A percentile compares a stretch with the other conserved stretches of the same genome.
Evolutionary conservation across 257 asterid genomes (phyloP).

Genomic region (Rehmannia glutinosa): DNA sequence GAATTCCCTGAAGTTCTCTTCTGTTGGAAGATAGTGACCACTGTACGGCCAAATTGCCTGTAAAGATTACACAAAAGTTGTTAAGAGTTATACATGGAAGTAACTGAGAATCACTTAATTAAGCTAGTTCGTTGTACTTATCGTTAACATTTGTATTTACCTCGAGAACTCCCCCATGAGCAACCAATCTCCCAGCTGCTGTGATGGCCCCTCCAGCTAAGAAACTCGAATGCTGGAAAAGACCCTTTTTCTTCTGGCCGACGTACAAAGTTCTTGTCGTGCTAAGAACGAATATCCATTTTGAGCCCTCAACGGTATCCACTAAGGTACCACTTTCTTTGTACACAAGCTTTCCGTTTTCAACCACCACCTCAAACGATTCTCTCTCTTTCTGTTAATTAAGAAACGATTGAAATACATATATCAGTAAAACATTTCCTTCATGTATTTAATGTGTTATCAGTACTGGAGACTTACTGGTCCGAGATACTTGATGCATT

Average conservation of each 20-base stretch:
- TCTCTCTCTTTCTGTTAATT: constrained; percentile 78
- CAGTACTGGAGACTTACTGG: constrained; percentile 64
- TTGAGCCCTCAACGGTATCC: constrained; percentile 66
- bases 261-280: constrained; percentile 70
- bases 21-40: constrained; percentile 93
- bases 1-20: constrained; percentile 84
- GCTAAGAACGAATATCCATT: constrained; percentile 94
- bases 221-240: constrained; percentile 92
- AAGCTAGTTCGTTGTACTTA: too few relatives aligned
- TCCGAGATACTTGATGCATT: constrained; percentile 86
- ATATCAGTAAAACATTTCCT: too few relatives aligned
- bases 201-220: constrained; percentile 91
- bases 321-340: constrained; percentile 59
- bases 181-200: constrained; percentile 90
- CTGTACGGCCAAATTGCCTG: constrained; percentile 98
- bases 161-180: constrained; percentile 77
- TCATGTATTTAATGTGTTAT: too few relatives aligned
- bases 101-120: too few relatives aligned
- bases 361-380: constrained; percentile 60
- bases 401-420: too few relatives aligned
- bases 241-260: constrained; percentile 78
- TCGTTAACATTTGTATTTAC: too few relatives aligned
- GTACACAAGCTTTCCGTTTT: constrained; percentile 66
- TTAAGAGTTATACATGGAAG: background rate
- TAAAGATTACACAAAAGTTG: background rate